Percentiles rank a stretch among this genome's conserved stretches.
phyloP scores from a whole-genome alignment of 2,329 filamentous ascomycete genomes.

The Monosporascus sp. region DNA sequence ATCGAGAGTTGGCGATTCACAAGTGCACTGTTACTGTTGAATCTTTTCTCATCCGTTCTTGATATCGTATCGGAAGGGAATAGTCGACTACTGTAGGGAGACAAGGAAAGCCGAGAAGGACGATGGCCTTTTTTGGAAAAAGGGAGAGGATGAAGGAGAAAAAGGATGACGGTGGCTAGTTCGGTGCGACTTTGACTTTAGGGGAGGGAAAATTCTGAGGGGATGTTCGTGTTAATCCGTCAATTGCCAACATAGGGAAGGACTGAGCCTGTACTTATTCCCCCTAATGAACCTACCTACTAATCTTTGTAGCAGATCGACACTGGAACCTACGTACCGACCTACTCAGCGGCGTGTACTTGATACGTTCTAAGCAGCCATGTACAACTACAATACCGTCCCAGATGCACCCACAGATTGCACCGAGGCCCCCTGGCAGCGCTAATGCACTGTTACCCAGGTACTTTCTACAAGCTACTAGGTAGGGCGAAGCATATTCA shows the following conservation, averaged over 20 bases:
- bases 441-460: too few species aligned
- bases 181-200: not conserved
- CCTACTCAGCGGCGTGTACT: too few species aligned
- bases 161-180: not conserved
- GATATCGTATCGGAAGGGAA: not conserved
- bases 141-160: conserved; percentile 1
- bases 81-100: not conserved
- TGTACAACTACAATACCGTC: too few species aligned
- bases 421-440: too few species aligned
- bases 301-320: too few species aligned
- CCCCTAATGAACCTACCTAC: too few species aligned
- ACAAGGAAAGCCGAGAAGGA: not conserved
- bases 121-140: not conserved
- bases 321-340: too few species aligned
- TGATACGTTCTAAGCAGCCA: too few species aligned
- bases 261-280: too few species aligned
- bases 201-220: not conserved
- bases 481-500: too few species aligned
- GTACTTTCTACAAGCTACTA: too few species aligned
- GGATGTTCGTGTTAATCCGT: not conserved
- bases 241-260: not conserved
- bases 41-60: conserved; percentile 7
- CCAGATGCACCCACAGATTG: too few species aligned
- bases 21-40: conserved; percentile 4
- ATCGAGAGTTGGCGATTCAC: conserved; percentile 1